These are phyloP conservation scores for Pseudoperonospora humuli DNA, from an alignment of 352 stramenopile species.

Conservation along the genomic window DNA sequence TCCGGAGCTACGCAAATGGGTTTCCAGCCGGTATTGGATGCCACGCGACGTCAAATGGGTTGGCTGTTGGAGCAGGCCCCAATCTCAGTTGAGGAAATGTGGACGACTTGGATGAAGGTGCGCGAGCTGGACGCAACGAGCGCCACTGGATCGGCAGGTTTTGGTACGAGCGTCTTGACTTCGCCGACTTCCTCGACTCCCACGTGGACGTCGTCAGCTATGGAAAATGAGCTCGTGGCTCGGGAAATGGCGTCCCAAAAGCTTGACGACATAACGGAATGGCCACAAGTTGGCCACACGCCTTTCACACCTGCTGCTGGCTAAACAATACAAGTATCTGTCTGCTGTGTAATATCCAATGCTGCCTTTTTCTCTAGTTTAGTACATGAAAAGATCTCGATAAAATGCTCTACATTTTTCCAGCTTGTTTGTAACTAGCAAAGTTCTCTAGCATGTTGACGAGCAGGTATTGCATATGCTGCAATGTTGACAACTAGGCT, in stretches of 20 bases:
- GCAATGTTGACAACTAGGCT: too few relatives aligned
- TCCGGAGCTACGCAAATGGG: too few relatives aligned
- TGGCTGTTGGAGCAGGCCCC: slow-evolving; percentile 76
- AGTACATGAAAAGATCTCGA: too few relatives aligned
- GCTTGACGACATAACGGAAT: slow-evolving; percentile 1
- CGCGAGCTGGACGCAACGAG: slow-evolving; percentile 62
- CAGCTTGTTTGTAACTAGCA: too few relatives aligned
- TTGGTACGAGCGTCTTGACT: slow-evolving; percentile 9
- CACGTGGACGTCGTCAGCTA: slow-evolving; percentile 12
- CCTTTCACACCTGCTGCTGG: too few relatives aligned
- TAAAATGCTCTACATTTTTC: neutral
- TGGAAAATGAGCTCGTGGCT: slow-evolving; percentile 18
- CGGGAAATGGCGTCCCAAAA: slow-evolving; percentile 19
- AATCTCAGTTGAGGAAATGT: slow-evolving; percentile 72
- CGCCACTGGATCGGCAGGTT: slow-evolving; percentile 29
- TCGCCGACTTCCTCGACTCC: slow-evolving; percentile 16
- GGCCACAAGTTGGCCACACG: too few relatives aligned
- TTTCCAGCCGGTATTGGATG: slow-evolving; percentile 70
- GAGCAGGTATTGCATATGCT: neutral
- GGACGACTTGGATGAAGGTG: slow-evolving; percentile 77
- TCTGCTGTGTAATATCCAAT: too few relatives aligned
- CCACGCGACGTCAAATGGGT: slow-evolving; percentile 68
- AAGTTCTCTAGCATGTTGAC: slow-evolving; percentile 3
- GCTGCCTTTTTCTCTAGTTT: too few relatives aligned
- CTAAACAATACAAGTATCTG: too few relatives aligned